These are phyloP conservation scores for Boletellus emodensis DNA, from an alignment of 768 basidiomycete genomes.

Conservation along the genomic window DNA sequence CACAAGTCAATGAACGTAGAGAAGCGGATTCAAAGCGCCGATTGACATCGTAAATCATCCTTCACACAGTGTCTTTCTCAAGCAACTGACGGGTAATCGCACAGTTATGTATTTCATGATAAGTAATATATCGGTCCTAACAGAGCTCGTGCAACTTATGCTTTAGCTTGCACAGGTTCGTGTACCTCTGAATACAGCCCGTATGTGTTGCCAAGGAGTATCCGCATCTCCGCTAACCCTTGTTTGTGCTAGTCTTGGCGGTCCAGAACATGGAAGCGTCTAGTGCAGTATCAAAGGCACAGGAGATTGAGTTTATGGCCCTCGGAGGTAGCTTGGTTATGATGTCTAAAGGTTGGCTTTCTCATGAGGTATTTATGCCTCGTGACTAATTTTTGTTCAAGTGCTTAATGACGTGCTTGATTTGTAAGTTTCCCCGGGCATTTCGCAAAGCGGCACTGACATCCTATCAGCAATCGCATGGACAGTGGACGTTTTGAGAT, in stretches of 20 bases:
- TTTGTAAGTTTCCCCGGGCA: slow-evolving; percentile 46
- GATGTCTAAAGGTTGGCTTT: slow-evolving; percentile 73
- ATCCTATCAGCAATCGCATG: slow-evolving; percentile 63
- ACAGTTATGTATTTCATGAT: slow-evolving; percentile 77
- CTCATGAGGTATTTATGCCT: neutral
- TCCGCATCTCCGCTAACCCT: neutral
- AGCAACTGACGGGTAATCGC: slow-evolving; percentile 2
- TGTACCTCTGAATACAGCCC: slow-evolving; percentile 75
- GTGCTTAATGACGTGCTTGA: slow-evolving; percentile 79
- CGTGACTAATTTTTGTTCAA: slow-evolving; percentile 23
- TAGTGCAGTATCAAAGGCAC: slow-evolving; percentile 64
- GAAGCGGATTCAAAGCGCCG: slow-evolving; percentile 79
- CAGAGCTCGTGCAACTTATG: slow-evolving; percentile 11
- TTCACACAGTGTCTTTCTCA: slow-evolving; percentile 11
- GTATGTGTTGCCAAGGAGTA: slow-evolving; percentile 26
- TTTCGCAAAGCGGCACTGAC: slow-evolving; percentile 2
- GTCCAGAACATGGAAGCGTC: slow-evolving; percentile 91
- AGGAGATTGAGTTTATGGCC: slow-evolving; percentile 86
- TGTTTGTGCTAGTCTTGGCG: slow-evolving; percentile 51
- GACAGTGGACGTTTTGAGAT: slow-evolving; percentile 83
- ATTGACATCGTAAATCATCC: slow-evolving; percentile 63
- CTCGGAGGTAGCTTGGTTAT: slow-evolving; percentile 76
- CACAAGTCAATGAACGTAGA: slow-evolving; percentile 72
- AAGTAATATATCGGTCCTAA: slow-evolving; percentile 31
- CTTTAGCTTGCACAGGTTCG: slow-evolving; percentile 54